Evolutionary conservation across 192 early-diverging fungal genomes (phyloP).

Genomic region (Coemansia sp.): DNA sequence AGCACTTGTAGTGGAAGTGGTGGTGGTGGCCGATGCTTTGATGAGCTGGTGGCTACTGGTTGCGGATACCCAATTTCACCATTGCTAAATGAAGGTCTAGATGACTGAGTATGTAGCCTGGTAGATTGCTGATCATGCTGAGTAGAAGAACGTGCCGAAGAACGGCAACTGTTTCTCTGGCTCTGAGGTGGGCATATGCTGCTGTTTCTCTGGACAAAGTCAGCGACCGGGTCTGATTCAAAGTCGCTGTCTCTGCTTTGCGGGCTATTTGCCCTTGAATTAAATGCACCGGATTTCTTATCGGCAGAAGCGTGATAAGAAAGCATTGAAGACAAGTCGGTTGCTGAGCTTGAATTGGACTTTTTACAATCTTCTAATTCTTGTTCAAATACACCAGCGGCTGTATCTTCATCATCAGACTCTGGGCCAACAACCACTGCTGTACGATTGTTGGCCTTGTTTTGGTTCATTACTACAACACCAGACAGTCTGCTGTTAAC

Average conservation of each 20-base stretch:
- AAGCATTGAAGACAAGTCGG: slow-evolving; percentile 5
- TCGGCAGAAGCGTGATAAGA: slow-evolving; percentile 14
- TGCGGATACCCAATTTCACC: not conserved
- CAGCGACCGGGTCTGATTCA: slow-evolving; percentile 33
- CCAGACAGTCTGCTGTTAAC: too few species aligned
- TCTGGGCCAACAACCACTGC: too few species aligned
- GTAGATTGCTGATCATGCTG: too few species aligned
- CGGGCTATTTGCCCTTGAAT: too few species aligned
- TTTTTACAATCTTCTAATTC: not conserved
- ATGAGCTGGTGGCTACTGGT: not conserved
- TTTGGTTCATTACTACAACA: too few species aligned
- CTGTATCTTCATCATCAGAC: not conserved
- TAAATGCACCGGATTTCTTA: not conserved
- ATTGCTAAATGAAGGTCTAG: too few species aligned
- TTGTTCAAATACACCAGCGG: not conserved
- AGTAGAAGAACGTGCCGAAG: slow-evolving; percentile 9
- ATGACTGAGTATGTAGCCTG: too few species aligned
- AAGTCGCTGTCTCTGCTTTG: too few species aligned
- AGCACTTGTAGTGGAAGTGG: slow-evolving; percentile 3
- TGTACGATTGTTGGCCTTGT: too few species aligned
- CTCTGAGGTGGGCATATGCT: slow-evolving; percentile 17
- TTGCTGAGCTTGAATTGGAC: not conserved
- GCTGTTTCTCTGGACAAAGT: slow-evolving; percentile 39
- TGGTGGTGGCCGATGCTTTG: not conserved
- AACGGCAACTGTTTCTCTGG: slow-evolving; percentile 12